Base-by-base conservation (phyloP, 2,329 filamentous ascomycete genomes). In the Rutstroemia sydowiana region DNA sequence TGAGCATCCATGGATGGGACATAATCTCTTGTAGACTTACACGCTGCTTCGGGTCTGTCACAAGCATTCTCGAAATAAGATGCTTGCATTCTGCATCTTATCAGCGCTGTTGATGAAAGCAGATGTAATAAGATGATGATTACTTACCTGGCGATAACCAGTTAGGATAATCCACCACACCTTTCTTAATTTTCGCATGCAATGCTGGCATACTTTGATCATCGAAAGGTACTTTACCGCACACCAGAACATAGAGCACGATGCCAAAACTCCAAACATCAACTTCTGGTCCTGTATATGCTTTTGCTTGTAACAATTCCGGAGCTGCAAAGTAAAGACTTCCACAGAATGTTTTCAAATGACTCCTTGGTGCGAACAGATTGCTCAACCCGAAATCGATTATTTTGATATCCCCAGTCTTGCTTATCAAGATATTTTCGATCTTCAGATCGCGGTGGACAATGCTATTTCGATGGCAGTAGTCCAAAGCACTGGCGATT, bases 211-310 rank as follows among this genome's bases (percentile, higher is more conserved):
- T 98, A 72, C 91, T 96, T 71, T 98, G 93, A 66, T 98, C 93
- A 67, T 98, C 93, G 65, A 98, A 98, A 0, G 93, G 93, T 3
- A 98, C 93, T 69, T 97, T 97, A 48, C 93, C 93, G 66, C 93
- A 97, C 3, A 97, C 93, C 56, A 98, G 72, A 53, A 98, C 93
- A 63, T 97, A 98, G 13, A 98, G 78, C 11, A 98, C 93, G 61
- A 98, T 96, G 20, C 93, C 93, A 70, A 97, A 97, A 72, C 93
- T 97, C 93, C 93, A 98, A 1, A 97, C 81, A 65, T 98, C 93
- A 26, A 98, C 93, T 67, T 98, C 93, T 0, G 93, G 93, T 0
- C 93, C 93, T 1, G 88, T 95, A 66, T 98, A 98, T 53, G 91
- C 88, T 65, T 88, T 86, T 32, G 93, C 93, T 67, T 97, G 92